Evolutionary conservation across 2,329 filamentous ascomycete species (phyloP).

Genomic region (Fusarium robinianum): DNA sequence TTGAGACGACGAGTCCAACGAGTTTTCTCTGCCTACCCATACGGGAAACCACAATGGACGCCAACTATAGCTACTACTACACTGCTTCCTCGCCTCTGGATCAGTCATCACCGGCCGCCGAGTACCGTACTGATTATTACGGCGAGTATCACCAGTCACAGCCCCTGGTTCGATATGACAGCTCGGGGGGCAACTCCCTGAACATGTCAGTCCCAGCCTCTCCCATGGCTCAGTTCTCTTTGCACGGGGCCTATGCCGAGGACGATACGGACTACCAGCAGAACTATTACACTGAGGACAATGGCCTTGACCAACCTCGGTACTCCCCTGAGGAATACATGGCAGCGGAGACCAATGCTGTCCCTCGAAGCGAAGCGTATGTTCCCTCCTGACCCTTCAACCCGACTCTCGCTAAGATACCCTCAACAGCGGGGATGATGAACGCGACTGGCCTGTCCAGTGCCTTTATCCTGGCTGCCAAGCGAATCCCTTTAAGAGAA

Average conservation of each 20-base stretch:
- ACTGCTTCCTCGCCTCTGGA: conserved; percentile 27
- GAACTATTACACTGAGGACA: no score
- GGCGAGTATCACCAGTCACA: conserved; percentile 31
- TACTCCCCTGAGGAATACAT: conserved; percentile 3
- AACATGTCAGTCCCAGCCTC: conserved; percentile 36
- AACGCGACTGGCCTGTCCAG: conserved; percentile 42
- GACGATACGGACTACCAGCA: conserved; percentile 21
- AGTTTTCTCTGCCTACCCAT: neutral
- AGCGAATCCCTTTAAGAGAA: conserved; percentile 53
- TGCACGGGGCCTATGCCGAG: conserved; percentile 19
- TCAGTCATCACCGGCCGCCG: conserved; percentile 25
- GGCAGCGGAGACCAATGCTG: conserved; percentile 3
- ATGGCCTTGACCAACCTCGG: no score
- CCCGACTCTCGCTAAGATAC: conserved; percentile 7
- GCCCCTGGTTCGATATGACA: conserved; percentile 35
- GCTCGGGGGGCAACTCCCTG: conserved; percentile 40
- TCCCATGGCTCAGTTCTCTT: conserved; percentile 28
- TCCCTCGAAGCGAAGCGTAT: conserved; percentile 23
- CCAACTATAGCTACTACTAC: conserved; percentile 21
- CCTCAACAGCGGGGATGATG: conserved; percentile 12
- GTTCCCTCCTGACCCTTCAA: conserved; percentile 1
- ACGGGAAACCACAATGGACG: conserved; percentile 20
- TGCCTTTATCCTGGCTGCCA: conserved; percentile 50
- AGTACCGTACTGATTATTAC: no score
- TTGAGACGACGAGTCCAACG: neutral